These are phyloP conservation scores for Lignosus rhinocerotis DNA, from an alignment of 1,284 basidiomycete species.

Conservation along the genomic window DNA sequence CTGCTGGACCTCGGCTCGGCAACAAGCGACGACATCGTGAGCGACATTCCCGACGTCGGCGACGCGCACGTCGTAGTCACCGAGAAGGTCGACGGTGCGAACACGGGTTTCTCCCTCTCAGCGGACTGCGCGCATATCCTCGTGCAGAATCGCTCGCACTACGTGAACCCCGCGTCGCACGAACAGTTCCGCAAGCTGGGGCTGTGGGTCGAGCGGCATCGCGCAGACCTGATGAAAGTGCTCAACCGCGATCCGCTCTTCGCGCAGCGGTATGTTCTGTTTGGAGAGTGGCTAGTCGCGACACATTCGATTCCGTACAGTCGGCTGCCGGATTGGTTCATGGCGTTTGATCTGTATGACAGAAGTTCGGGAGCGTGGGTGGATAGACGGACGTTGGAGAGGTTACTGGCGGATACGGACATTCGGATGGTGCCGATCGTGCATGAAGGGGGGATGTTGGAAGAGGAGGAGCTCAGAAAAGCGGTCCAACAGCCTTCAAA, in stretches of 20 bases:
- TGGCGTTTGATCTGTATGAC: conserved; percentile 65
- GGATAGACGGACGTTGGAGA: conserved; percentile 39
- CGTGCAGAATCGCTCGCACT: conserved; percentile 67
- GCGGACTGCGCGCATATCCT: conserved; percentile 45
- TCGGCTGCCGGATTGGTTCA: conserved; percentile 50
- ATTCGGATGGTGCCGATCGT: conserved; percentile 49
- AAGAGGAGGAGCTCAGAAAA: conserved; percentile 38
- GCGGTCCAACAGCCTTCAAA: conserved; percentile 47
- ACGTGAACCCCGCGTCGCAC: conserved; percentile 51
- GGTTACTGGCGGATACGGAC: conserved; percentile 38
- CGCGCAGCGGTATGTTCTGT: conserved; percentile 58
- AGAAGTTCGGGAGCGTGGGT: conserved; percentile 44
- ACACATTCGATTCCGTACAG: conserved; percentile 62
- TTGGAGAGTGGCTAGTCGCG: conserved; percentile 64
- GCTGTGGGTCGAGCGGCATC: conserved; percentile 50
- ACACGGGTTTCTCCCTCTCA: conserved; percentile 64
- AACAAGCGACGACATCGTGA: conserved; percentile 49
- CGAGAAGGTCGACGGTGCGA: conserved; percentile 68
- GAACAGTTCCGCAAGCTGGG: conserved; percentile 61
- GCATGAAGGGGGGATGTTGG: conserved; percentile 41
- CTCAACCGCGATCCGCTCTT: conserved; percentile 53
- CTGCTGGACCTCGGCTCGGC: conserved; percentile 57
- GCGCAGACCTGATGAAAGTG: conserved; percentile 43
- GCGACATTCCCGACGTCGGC: conserved; percentile 9
- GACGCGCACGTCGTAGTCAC: conserved; percentile 46